These are phyloP conservation scores for Zygosaccharomyces sapae DNA, from an alignment of 1,139 yeast species.

Conservation along the genomic window DNA sequence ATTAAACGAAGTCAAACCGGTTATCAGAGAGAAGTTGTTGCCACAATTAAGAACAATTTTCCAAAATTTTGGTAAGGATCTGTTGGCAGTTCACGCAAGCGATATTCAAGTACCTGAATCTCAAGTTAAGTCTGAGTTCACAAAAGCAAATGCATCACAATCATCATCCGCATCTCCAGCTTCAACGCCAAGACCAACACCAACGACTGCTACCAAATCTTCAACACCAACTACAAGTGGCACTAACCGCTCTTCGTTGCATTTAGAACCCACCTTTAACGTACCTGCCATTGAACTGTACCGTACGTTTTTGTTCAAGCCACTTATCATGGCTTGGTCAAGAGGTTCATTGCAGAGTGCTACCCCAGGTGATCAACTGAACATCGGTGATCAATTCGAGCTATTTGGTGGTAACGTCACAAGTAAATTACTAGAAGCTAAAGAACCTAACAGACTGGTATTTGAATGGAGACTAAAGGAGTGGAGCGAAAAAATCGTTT, in stretches of 20 bases:
- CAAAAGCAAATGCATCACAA: slow-evolving; percentile 49
- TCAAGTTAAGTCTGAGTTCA: slow-evolving; percentile 62
- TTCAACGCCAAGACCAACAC: slow-evolving; percentile 32
- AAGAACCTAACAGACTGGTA: slow-evolving; percentile 50
- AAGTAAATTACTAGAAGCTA: slow-evolving; percentile 62
- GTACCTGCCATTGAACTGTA: slow-evolving; percentile 85
- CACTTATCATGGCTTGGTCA: slow-evolving; percentile 77
- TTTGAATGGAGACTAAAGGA: slow-evolving; percentile 84
- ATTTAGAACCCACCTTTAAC: slow-evolving; percentile 74
- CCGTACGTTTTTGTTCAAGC: slow-evolving; percentile 67
- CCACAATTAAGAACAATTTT: slow-evolving; percentile 65
- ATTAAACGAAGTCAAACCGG: slow-evolving; percentile 48
- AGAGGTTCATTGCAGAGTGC: slow-evolving; percentile 9
- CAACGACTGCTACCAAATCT: slow-evolving; percentile 42
- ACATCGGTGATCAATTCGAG: slow-evolving; percentile 58
- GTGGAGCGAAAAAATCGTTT: slow-evolving; percentile 83
- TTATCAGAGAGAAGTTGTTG: slow-evolving; percentile 56
- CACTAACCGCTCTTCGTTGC: slow-evolving; percentile 68
- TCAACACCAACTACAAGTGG: slow-evolving; percentile 12
- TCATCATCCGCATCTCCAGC: slow-evolving; percentile 20
- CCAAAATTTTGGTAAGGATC: slow-evolving; percentile 66
- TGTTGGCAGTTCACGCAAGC: slow-evolving; percentile 69
- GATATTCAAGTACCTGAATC: slow-evolving; percentile 80
- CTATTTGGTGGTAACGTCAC: slow-evolving; percentile 86
- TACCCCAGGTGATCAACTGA: slow-evolving; percentile 19